Evolutionary conservation across 805 yeast genomes (phyloP), one percentile per base, ranked within the genome.

Genomic region (Danielia reshetovae): DNA sequence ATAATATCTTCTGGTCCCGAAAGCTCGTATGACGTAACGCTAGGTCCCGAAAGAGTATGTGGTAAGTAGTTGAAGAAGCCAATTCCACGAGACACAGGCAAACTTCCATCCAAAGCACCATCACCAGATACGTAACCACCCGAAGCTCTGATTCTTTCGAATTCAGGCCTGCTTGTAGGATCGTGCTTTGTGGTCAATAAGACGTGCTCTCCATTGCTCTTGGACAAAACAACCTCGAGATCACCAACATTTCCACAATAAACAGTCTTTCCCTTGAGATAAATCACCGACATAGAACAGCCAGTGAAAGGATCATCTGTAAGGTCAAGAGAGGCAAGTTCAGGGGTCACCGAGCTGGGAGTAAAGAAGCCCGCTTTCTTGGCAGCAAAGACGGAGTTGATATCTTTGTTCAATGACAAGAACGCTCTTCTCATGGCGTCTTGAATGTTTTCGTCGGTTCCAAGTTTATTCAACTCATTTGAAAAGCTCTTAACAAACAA

Each of bases 161-260:
- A 84, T 48, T 86, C 94, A 27, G 68, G 70, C 19, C 83, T 69
- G 18, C 74, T 77, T 4, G 93, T 81, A 7, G 97, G 97, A 43
- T 82, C 87, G 57, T 93, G 97, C 36, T 80, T 77, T 15, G 73
- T 77, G 1, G 95, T 83, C 27, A 93, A 63, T 4, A 77, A 65
- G n/a, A 70, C 64, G 54, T 76, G 82, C 31, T 86, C 90, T 19
- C 97, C 96, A 57, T 85, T 87, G 26, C 77, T 75, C 39, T 82
- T 75, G 6, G 95, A 79, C 32, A 90, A 56, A 32, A 93, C 68
- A 1, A 87, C 89, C 72, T 81, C 82, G 2, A 86, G 79, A 51
- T 93, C 97, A 50, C 99, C 99, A 35, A 86, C 75, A 44, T 89
- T 89, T 2, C 96, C 96, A 16, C 88, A 72, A 56, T 81, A 87